Conservation (phyloP, 306 rosid genomes). For the Quercus berberidifolia region DNA sequence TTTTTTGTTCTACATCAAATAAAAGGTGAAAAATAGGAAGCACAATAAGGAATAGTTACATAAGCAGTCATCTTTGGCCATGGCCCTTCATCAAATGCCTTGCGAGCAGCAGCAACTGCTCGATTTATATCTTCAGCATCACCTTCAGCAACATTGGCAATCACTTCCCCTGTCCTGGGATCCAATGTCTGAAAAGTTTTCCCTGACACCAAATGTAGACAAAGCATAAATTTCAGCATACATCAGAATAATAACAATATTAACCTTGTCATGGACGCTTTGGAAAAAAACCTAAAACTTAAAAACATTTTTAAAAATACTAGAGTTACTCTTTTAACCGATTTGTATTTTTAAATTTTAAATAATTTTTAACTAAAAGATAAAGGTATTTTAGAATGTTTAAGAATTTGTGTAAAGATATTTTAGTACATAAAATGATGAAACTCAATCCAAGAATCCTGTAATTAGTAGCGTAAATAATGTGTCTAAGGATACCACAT, state of each 20-base stretch:
- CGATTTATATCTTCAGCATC: slow-evolving; percentile 72
- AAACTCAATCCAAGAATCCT: too few species aligned
- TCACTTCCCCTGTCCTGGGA: slow-evolving; percentile 82
- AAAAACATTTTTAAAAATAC: too few species aligned
- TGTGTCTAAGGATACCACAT: too few species aligned
- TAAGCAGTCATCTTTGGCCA: slow-evolving; percentile 94
- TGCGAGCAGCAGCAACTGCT: slow-evolving; percentile 91
- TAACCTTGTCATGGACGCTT: too few species aligned
- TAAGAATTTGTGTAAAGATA: too few species aligned
- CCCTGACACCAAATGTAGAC: slow-evolving; percentile 40
- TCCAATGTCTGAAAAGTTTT: slow-evolving; percentile 77
- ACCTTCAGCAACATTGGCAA: slow-evolving; percentile 87
- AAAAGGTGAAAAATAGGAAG: not conserved
- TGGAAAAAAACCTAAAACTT: too few species aligned
- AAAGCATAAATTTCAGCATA: not conserved
- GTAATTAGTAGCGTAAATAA: not conserved
- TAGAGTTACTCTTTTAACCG: rapidly evolving
- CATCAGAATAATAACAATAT: not conserved
- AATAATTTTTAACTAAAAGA: too few species aligned
- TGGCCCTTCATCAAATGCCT: slow-evolving; percentile 91
- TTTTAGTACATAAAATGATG: too few species aligned
- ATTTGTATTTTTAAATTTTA: too few species aligned
- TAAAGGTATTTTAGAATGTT: too few species aligned
- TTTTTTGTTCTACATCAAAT: too few species aligned
- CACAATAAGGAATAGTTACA: slow-evolving; percentile 35